A percentile compares a stretch with the other conserved stretches of the same genome.
phyloP scores from a whole-genome alignment of 495 filamentous ascomycete species.

The Aspergillus cavernicola region DNA sequence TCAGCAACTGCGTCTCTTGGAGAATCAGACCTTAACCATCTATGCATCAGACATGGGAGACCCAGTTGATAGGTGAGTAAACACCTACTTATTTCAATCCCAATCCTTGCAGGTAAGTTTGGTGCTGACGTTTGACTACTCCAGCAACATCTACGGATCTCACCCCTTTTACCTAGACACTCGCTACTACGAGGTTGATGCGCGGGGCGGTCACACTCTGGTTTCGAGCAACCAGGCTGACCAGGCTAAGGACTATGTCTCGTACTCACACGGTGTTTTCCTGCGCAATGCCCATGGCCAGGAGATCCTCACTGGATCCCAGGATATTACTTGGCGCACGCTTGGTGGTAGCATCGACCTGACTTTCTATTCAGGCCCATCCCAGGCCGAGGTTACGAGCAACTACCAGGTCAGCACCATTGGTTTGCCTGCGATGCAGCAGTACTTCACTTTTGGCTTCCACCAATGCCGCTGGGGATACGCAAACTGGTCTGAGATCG shows the following conservation, averaged over 20 bases:
- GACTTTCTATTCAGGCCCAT: slow-evolving; percentile 60
- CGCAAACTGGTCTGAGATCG: slow-evolving; percentile 51
- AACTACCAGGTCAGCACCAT: slow-evolving; percentile 53
- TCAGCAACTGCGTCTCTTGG: slow-evolving; percentile 53
- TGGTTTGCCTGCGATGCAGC: slow-evolving; percentile 62
- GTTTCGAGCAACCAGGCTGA: slow-evolving; percentile 53
- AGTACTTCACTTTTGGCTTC: slow-evolving; percentile 59
- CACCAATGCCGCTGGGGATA: slow-evolving; percentile 69
- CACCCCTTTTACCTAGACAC: slow-evolving; percentile 65
- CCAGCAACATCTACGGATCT: slow-evolving; percentile 56
- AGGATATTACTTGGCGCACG: slow-evolving; percentile 72
- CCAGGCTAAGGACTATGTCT: slow-evolving; percentile 53
- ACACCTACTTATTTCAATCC: too few relatives aligned
- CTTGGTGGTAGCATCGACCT: slow-evolving; percentile 61
- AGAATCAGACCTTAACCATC: slow-evolving; percentile 61
- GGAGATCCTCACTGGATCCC: slow-evolving; percentile 62
- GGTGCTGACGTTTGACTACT: not conserved
- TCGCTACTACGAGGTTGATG: slow-evolving; percentile 57
- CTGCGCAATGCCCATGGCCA: slow-evolving; percentile 68
- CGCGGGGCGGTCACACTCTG: slow-evolving; percentile 49
- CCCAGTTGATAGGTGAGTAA: slow-evolving; percentile 50
- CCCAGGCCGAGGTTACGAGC: slow-evolving; percentile 51
- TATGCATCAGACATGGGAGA: slow-evolving; percentile 67
- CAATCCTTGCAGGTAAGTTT: not conserved
- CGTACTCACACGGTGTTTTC: slow-evolving; percentile 60